Base-by-base conservation (phyloP, 2,329 filamentous ascomycete genomes). In the Paraphaeosphaeria minitans region DNA sequence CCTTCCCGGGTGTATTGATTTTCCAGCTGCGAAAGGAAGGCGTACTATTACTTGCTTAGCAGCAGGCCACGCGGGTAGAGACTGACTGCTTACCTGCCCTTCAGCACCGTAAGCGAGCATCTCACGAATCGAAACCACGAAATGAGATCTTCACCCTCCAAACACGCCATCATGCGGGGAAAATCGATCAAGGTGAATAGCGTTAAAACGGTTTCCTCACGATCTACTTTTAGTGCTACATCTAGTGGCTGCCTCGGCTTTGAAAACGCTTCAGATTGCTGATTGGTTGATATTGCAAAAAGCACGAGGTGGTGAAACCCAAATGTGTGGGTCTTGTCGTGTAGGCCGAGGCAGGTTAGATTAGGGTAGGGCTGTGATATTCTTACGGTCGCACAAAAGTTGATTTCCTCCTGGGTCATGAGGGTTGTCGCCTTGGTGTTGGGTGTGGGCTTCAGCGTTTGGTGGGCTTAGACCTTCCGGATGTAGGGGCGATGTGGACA, bases 181-280 rank as follows among this genome's bases (percentile, higher is more conserved):
- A 12, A n/a, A 49, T 14, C 29, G 29, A 49, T 49, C 10, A 5
- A 13, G 31, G 19, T 8, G 16, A 37, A 22, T 35, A n/a, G 29
- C 19, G 31, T 13, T 2, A 13, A 37, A 35, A 49, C 13, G 27
- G 21, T 49, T 12, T 35, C 19, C n/a, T 16, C 9, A 16, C 7
- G 29, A 35, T 49, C 31, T 22, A 7, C 19, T 22, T n/a, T 12
- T 49, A 21, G 29, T 37, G 47, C 19, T n/a, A n/a, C 21, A 37
- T 35, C 22, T 33, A 49, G 31, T 49, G 4, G 47, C 47, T 49
- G 29, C 47, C 47, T 49, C 47, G 47, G 47, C 47, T 35, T 16
- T 31, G 12, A 10, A 49, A 49, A 37, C 4, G 10, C 3, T 6
- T n/a, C 3, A 22, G 14, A 14, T 27, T 3, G 12, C 2, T 35